Evolutionary conservation across 176 grass and related monocot species (phyloP).

Genomic region (Phyllostachys edulis): DNA sequence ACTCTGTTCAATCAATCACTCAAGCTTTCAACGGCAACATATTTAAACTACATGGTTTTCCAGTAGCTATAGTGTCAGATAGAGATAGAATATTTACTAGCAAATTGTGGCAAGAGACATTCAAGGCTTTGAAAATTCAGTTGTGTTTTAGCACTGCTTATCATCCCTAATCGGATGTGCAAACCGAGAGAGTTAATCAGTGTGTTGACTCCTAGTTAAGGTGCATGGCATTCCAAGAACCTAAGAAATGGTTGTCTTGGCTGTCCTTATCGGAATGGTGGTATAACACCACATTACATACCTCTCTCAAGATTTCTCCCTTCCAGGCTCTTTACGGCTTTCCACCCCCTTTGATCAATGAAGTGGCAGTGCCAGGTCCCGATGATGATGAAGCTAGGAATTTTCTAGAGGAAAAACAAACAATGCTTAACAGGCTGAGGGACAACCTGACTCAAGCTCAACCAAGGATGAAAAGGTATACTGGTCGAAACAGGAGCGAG

Average conservation of each 20-base stretch:
- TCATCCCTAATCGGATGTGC: background rate
- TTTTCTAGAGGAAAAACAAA: background rate
- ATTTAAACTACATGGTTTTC: no score
- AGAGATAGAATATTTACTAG: background rate
- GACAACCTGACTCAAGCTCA: background rate
- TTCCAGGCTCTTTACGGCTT: background rate
- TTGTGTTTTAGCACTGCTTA: background rate
- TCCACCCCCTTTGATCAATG: background rate
- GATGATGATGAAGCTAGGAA: background rate
- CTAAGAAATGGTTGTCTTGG: background rate
- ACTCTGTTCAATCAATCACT: background rate
- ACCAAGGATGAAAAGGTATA: background rate
- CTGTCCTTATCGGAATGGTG: background rate
- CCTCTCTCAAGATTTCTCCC: background rate
- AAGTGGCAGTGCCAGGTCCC: accelerated
- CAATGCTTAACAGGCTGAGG: background rate
- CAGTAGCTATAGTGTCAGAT: no score
- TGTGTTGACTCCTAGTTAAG: accelerated
- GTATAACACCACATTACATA: background rate
- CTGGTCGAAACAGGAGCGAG: background rate
- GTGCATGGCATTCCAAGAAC: background rate
- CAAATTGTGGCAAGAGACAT: background rate
- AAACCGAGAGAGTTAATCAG: background rate
- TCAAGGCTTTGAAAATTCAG: accelerated
- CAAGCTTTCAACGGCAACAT: no score